Percentiles rank a stretch among this genome's conserved stretches.
phyloP scores from a whole-genome alignment of 805 yeast species.

The Jamesozyma hellenica region DNA sequence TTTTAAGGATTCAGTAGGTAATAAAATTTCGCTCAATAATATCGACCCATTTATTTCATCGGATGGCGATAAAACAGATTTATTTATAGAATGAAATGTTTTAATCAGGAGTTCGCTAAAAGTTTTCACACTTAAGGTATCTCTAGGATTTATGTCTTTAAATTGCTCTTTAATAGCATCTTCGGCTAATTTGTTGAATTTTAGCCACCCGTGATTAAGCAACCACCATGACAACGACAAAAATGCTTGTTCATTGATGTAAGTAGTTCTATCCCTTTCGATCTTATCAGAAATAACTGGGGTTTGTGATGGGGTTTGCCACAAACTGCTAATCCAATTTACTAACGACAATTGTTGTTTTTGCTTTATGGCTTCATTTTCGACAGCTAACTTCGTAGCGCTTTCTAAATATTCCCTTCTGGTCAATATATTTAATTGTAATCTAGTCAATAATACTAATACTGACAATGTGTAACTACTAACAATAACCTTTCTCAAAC shows the following conservation, averaged over 20 bases:
- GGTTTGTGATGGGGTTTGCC: background rate
- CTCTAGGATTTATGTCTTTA: constrained; percentile 56
- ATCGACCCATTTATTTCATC: background rate
- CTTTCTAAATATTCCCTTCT: constrained; percentile 75
- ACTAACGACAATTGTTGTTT: background rate
- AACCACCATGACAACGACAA: constrained; percentile 91
- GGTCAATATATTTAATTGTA: constrained; percentile 82
- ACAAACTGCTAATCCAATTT: constrained; percentile 4
- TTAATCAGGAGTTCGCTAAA: constrained; percentile 39
- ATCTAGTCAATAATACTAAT: constrained; percentile 64
- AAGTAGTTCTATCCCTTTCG: constrained; percentile 12
- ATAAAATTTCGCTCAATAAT: constrained; percentile 28
- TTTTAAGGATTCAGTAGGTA: constrained; percentile 41
- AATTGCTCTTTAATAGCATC: constrained; percentile 51
- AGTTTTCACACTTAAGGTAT: constrained; percentile 55
- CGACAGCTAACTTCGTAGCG: constrained; percentile 55
- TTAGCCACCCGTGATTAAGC: constrained; percentile 73
- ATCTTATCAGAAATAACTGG: background rate
- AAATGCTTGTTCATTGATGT: constrained; percentile 68
- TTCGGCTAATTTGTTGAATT: constrained; percentile 44
- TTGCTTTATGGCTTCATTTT: constrained; percentile 30
- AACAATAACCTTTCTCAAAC: constrained; percentile 64
- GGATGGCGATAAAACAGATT: constrained; percentile 13
- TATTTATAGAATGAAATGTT: constrained; percentile 23
- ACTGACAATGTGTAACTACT: constrained; percentile 59